Conservation (phyloP, 2,329 filamentous ascomycete species). For the Whalleya microplaca region DNA sequence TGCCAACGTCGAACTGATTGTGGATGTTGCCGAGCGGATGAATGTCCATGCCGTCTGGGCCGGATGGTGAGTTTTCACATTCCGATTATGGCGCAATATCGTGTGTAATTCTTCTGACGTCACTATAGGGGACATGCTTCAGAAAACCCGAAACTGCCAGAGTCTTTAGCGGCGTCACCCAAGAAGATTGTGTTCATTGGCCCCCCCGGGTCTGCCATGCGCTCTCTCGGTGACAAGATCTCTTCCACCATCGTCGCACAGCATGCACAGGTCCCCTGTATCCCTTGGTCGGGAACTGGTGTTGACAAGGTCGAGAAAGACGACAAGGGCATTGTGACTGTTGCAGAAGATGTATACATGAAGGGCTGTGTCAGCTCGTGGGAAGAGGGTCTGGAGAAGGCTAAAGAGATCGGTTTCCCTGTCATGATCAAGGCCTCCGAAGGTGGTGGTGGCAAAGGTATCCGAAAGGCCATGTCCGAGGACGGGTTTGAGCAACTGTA, state of each 20-base stretch:
- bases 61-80: slow-evolving; percentile 73
- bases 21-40: slow-evolving; percentile 98
- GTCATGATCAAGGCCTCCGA: slow-evolving; percentile 99
- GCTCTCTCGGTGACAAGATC: slow-evolving; percentile 98
- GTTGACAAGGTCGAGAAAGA: slow-evolving; percentile 82
- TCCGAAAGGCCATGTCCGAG: slow-evolving; percentile 88
- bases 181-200: slow-evolving; percentile 99
- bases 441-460: slow-evolving; percentile 98
- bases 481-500: slow-evolving; percentile 86
- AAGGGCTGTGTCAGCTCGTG: slow-evolving; percentile 90
- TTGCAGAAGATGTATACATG: slow-evolving; percentile 81
- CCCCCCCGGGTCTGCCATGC: slow-evolving; percentile 96
- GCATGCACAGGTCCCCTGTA: slow-evolving; percentile 93
- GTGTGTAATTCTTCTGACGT: slow-evolving; percentile 11
- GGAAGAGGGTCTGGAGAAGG: slow-evolving; percentile 85
- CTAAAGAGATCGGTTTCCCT: slow-evolving; percentile 91
- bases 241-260: slow-evolving; percentile 99
- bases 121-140: slow-evolving; percentile 85
- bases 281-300: slow-evolving; percentile 98
- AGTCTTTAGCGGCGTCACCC: slow-evolving; percentile 91
- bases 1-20: slow-evolving; percentile 98
- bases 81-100: background rate
- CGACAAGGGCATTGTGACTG: slow-evolving; percentile 85
- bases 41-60: slow-evolving; percentile 98
- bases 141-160: slow-evolving; percentile 96